Evolutionary conservation across 805 yeast genomes (phyloP), one percentile per base, ranked within the genome.

Genomic region (Brettanomyces custersianus): DNA sequence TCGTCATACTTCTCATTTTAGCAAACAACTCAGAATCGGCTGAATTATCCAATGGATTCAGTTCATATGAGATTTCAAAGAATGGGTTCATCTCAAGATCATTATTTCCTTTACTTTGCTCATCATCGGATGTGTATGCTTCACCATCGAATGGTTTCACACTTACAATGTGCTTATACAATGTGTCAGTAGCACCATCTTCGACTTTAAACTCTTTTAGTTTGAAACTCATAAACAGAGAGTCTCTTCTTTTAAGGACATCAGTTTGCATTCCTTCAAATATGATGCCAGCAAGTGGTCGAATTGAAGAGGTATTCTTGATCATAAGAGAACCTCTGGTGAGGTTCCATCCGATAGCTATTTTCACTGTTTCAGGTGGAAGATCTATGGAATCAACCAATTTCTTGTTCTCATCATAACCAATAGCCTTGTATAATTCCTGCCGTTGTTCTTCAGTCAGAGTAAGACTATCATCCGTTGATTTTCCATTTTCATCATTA

Each of bases 341-440:
- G 45, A 92, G 68, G 13, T 77, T 64, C 25, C 94, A 77, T 18
- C 74, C 68, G 4, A 90, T 50, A 42, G 80, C 81, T 36, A 80
- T 49, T n/a, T 72, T 72, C 4, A 81, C 72, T 24, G 84, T 62
- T 39, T 86, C 94, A 36, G 75, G 71, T 0, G 96, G 94, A 2
- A 82, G 49, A 40, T 81, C 79, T 5, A 77, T 59, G 2, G 79
- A 62, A 20, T 74, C 75, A 1, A 66, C 49, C 1, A 71, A 37
- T 1, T 63, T 63, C 33, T 70, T 65, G 16, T 66, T 58, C 42
- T 88, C 95, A 46, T 88, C 84, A 46, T 79, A 88, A 43, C 88
- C 99, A 44, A 92, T 88, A 0, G 96, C 94, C 41, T 85, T 94
- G 51, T 86, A 88, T 16, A 92, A 65, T 40, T 94, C 98, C 51